Percentiles rank a stretch among this genome's conserved stretches.
phyloP scores from a whole-genome alignment of 371 early-diverging fungal genomes.

The Parasitella parasitica region DNA sequence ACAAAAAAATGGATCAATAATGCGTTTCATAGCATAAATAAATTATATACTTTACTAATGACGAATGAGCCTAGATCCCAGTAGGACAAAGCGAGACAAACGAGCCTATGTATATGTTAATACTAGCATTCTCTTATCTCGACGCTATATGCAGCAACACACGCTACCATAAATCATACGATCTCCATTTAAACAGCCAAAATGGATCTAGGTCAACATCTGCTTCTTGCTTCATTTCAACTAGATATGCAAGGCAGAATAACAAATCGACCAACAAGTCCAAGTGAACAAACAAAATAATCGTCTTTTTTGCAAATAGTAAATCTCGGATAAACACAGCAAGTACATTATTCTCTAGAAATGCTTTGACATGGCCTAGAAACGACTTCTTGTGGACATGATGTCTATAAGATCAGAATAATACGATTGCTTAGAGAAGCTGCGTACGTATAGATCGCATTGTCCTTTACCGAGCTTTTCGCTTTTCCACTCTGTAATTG shows the following conservation, averaged over 20 bases:
- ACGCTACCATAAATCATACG: slow-evolving; percentile 45
- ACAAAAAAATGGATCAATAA: no score
- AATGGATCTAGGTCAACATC: slow-evolving; percentile 46
- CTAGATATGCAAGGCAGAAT: slow-evolving; percentile 65
- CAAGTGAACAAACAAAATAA: slow-evolving; percentile 39
- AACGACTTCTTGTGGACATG: slow-evolving; percentile 1
- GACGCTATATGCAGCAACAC: slow-evolving; percentile 5
- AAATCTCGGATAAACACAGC: slow-evolving; percentile 9
- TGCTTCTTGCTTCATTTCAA: slow-evolving; percentile 62
- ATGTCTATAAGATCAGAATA: not conserved
- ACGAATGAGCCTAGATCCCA: slow-evolving; percentile 44
- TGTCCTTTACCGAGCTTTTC: slow-evolving; percentile 19
- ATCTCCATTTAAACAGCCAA: slow-evolving; percentile 65
- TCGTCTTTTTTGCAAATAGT: slow-evolving; percentile 24
- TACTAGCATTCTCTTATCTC: no score
- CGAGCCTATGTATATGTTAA: no score
- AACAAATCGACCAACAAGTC: slow-evolving; percentile 61
- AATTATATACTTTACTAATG: slow-evolving; percentile 25
- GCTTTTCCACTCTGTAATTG: slow-evolving; percentile 32
- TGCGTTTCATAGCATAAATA: not conserved
- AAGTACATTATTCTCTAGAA: slow-evolving; percentile 6
- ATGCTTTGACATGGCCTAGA: not conserved
- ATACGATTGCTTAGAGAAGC: not conserved
- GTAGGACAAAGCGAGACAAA: slow-evolving; percentile 42
- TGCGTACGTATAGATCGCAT: not conserved